A percentile compares a stretch with the other conserved stretches of the same genome.
phyloP scores from a whole-genome alignment of 768 basidiomycete species.

The Dacryopinax primogenitus region DNA sequence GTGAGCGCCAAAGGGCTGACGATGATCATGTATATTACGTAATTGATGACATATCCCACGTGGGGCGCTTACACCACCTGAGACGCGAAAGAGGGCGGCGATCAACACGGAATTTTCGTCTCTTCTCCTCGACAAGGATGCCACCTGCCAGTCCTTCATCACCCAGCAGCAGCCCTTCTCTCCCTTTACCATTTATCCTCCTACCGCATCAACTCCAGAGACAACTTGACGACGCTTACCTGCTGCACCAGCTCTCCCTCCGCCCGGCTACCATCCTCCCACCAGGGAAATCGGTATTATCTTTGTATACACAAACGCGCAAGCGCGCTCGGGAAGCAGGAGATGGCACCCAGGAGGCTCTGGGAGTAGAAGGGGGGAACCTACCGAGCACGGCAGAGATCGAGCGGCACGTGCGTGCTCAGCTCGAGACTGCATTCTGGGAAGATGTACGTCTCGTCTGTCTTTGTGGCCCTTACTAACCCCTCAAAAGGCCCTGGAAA shows the following conservation, averaged over 20 bases:
- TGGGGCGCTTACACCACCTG: no score
- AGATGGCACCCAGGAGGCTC: background rate
- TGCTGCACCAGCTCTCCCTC: slow-evolving; percentile 54
- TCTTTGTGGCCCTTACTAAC: slow-evolving; percentile 10
- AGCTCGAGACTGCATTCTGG: slow-evolving; percentile 59
- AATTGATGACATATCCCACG: no score
- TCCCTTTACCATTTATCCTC: background rate
- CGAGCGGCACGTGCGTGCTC: slow-evolving; percentile 37
- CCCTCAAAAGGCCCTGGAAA: slow-evolving; percentile 38
- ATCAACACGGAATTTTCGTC: no score
- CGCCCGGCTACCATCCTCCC: slow-evolving; percentile 51
- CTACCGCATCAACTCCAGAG: slow-evolving; percentile 34
- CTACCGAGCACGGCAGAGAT: slow-evolving; percentile 17
- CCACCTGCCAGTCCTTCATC: background rate
- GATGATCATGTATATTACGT: background rate
- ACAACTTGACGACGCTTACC: slow-evolving; percentile 46
- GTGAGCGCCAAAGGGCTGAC: no score
- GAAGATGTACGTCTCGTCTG: slow-evolving; percentile 40
- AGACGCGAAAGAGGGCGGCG: no score
- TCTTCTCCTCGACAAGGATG: no score
- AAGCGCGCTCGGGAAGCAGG: background rate
- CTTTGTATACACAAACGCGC: slow-evolving; percentile 36
- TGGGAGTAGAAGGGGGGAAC: background rate
- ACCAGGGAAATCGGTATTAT: slow-evolving; percentile 57
- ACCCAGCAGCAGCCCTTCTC: background rate